Base-by-base conservation (phyloP, 208 protist genomes). In the Trypanosoma brucei region DNA sequence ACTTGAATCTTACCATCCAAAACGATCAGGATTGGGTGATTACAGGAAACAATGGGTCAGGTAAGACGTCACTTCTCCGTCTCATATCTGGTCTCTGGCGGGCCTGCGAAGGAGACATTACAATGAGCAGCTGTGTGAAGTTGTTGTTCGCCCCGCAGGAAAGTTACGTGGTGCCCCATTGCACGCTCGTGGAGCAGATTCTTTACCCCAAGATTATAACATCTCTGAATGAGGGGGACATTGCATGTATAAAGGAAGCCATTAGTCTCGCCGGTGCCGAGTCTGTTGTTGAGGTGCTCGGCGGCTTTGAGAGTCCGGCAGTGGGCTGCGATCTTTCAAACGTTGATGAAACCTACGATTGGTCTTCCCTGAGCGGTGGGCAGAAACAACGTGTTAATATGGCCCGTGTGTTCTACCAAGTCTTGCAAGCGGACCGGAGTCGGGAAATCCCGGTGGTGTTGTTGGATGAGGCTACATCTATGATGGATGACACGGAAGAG, bases 401-500 rank as follows among this genome's bases (percentile, higher is more conserved):
- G 75, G 81, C 86, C 0, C 80, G 86, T 44, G 75, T 93, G 22
- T 96, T 93, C 73, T 96, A 88, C 65, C 83, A 90, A 51, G 72
- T 88, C 3, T 55, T 96, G 31, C 53, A 53, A 55, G 86, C 83
- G 70, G 77, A 92, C 51, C 76, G 81, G 40, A 76, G 55, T 31
- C 70, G 76, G 49, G 57, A 72, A 40, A 81, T 71, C 14, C 84
- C 80, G 0, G 74, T 94, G 0, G 88, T 79, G 14, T 77, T 96
- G 4, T 62, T 93, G 8, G 90, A 96, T 68, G 90, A 96, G 69
- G 78, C 87, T 1, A 93, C 90, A 3, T 92, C 84, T 7, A 92
- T 90, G 85, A 92, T 96, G 85, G 85, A 92, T 64, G 85, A 92
- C 44, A 90, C 83, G 45, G 83, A 91, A 72, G 76, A 92, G 70